phyloP scores from a whole-genome alignment of 139 green algal species.

The Picochlorum sp. region DNA sequence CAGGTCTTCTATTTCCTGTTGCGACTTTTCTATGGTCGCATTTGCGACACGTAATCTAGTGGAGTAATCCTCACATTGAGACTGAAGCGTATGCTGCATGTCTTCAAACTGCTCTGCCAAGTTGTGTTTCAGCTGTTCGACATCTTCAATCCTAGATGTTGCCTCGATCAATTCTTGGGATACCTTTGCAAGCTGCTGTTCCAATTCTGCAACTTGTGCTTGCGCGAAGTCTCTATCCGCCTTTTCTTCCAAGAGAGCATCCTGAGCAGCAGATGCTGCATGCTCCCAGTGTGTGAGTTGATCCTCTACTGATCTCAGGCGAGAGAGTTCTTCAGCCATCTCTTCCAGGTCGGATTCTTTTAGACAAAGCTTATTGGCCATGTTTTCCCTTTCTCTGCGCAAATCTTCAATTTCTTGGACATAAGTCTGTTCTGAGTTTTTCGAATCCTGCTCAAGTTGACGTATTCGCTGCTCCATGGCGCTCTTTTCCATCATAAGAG shows the following conservation, averaged over 20 bases:
- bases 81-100: neutral
- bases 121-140: neutral
- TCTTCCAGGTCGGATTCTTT: neutral
- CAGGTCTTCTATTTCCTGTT: neutral
- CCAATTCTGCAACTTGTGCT: neutral
- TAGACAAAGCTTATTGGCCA: neutral
- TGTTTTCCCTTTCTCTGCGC: no score
- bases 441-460: neutral
- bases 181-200: neutral
- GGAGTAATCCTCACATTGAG: neutral
- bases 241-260: slow-evolving; percentile 2
- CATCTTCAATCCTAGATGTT: neutral
- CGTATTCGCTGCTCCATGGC: no score
- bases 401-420: neutral
- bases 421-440: neutral
- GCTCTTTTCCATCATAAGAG: neutral
- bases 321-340: neutral
- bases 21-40: neutral
- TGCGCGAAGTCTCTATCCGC: neutral
- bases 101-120: neutral
- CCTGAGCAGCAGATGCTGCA: neutral
- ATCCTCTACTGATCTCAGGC: neutral
- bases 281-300: neutral
- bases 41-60: neutral
- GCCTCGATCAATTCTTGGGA: neutral